Conservation (phyloP, 345 rosid genomes). For the Arabidopsis suecica region DNA sequence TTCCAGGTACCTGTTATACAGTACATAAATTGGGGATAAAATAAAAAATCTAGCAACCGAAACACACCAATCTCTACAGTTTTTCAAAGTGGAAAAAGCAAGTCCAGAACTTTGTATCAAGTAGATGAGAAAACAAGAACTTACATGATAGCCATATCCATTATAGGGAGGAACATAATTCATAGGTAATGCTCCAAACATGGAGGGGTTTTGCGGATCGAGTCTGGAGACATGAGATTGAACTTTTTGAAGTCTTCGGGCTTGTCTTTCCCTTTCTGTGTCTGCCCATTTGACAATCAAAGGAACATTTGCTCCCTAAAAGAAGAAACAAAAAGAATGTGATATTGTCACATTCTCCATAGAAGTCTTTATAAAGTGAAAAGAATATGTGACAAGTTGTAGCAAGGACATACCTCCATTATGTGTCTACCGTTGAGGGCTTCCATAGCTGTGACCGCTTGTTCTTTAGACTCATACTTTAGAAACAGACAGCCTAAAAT, state of each 20-base stretch:
- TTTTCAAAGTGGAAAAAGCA: not conserved
- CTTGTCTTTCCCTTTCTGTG: conserved; percentile 94
- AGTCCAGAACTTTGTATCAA: not conserved
- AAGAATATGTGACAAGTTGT: conserved; percentile 4
- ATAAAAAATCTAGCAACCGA: not conserved
- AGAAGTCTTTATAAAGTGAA: not conserved
- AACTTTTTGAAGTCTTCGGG: conserved; percentile 86
- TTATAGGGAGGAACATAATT: conserved; percentile 80
- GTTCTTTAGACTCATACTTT: conserved; percentile 92
- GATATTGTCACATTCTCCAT: conserved; percentile 1
- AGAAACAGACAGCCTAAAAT: conserved; percentile 86
- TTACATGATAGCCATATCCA: conserved; percentile 93
- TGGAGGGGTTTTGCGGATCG: conserved; percentile 72
- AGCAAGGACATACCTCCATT: conserved; percentile 82
- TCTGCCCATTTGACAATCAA: conserved; percentile 99
- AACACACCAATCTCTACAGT: not conserved
- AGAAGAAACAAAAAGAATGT: conserved; percentile 40
- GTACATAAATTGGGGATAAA: not conserved
- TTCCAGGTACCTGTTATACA: conserved; percentile 71
- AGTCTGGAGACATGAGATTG: conserved; percentile 64
- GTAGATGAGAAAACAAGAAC: conserved; percentile 21
- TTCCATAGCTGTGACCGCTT: conserved; percentile 89
- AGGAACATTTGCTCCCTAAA: conserved; percentile 92
- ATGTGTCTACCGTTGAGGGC: conserved; percentile 85
- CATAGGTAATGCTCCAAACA: conserved; percentile 91